Evolutionary conservation across 495 filamentous ascomycete species (phyloP).

Genomic region (Aspergillus wentii): DNA sequence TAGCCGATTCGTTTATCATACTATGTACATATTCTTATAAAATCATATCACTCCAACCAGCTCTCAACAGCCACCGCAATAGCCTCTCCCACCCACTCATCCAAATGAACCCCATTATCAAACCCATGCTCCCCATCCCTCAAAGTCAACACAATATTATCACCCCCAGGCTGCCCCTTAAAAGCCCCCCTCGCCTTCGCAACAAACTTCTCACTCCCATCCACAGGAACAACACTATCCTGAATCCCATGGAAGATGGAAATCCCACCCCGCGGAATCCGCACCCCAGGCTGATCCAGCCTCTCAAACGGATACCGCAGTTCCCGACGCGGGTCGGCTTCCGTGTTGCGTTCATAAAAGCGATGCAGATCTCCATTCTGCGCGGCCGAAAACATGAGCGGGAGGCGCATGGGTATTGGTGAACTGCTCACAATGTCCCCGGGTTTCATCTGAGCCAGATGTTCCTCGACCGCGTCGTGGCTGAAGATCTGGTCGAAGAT

Average conservation of each 20-base stretch:
- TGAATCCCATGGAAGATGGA: constrained; percentile 10
- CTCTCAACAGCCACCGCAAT: constrained; percentile 9
- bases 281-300: constrained; percentile 10
- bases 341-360: constrained; percentile 1
- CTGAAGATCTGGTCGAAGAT: no score
- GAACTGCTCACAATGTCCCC: constrained; percentile 1
- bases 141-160: constrained; percentile 11
- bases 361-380: neutral
- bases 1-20: no score
- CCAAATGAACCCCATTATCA: constrained; percentile 5
- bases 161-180: constrained; percentile 4
- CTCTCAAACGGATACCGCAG: constrained; percentile 9
- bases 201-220: constrained; percentile 13
- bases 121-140: constrained; percentile 16
- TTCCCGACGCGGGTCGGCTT: constrained; percentile 2
- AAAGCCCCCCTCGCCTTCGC: constrained; percentile 8
- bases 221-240: constrained; percentile 7
- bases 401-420: neutral
- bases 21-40: no score
- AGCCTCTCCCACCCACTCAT: constrained; percentile 11
- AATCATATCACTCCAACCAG: constrained; percentile 10
- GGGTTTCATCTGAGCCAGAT: constrained; percentile 2
- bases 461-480: constrained; percentile 3
- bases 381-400: constrained; percentile 1
- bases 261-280: constrained; percentile 12